Conservation (phyloP, 192 early-diverging fungal species). For the Powellomyces hirtus region DNA sequence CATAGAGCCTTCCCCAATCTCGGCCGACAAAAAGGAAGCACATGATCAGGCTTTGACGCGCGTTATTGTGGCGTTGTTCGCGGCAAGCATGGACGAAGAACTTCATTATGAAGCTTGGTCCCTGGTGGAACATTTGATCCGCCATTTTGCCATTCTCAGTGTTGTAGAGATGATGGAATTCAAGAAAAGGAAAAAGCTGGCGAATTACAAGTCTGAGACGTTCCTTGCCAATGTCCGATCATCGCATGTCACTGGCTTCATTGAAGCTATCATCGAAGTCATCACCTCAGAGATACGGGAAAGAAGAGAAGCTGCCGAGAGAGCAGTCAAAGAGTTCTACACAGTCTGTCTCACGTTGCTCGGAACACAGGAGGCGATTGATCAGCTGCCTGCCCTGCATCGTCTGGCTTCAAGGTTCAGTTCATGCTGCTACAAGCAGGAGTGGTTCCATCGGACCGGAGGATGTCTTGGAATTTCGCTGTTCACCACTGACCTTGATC, state of each 20-base stretch:
- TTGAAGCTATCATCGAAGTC: slow-evolving; percentile 76
- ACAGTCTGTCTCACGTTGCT: slow-evolving; percentile 53
- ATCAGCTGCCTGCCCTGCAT: slow-evolving; percentile 71
- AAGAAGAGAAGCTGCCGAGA: slow-evolving; percentile 63
- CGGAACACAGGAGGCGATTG: slow-evolving; percentile 56
- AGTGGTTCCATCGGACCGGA: slow-evolving; percentile 82
- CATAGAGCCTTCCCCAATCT: slow-evolving; percentile 38
- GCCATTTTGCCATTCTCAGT: slow-evolving; percentile 74
- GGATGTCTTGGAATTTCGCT: slow-evolving; percentile 88
- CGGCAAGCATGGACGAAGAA: slow-evolving; percentile 48
- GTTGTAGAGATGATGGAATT: slow-evolving; percentile 66
- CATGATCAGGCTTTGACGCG: slow-evolving; percentile 65
- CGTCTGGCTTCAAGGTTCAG: slow-evolving; percentile 81
- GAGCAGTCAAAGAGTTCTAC: slow-evolving; percentile 64
- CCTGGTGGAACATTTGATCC: slow-evolving; percentile 63
- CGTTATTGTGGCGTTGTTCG: slow-evolving; percentile 64
- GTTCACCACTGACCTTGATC: slow-evolving; percentile 73
- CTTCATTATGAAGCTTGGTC: slow-evolving; percentile 62
- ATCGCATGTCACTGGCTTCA: slow-evolving; percentile 58
- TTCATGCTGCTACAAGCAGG: slow-evolving; percentile 87
- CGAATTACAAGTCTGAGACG: not conserved
- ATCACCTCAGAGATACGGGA: slow-evolving; percentile 67
- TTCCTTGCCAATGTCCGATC: not conserved
- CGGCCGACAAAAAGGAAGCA: slow-evolving; percentile 55
- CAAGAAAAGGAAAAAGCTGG: slow-evolving; percentile 33